Conservation (phyloP, 495 filamentous ascomycete genomes). For the Glutinoglossum americanum region DNA sequence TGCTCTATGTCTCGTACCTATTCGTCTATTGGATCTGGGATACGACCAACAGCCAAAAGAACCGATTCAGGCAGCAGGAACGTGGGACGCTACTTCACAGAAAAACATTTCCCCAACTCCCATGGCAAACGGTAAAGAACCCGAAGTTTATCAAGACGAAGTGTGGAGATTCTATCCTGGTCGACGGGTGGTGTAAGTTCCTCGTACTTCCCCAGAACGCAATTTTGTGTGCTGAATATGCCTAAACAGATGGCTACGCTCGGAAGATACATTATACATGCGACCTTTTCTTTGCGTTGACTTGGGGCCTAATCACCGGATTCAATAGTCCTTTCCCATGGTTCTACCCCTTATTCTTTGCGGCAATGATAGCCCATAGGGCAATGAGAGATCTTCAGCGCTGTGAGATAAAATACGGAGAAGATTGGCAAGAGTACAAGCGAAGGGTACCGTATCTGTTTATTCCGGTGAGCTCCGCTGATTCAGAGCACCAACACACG, state of each 20-base stretch:
- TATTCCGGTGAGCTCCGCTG: conserved; percentile 60
- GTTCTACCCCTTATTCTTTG: conserved; percentile 92
- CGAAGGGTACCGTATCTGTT: conserved; percentile 77
- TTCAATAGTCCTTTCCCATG: conserved; percentile 77
- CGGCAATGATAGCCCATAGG: conserved; percentile 77
- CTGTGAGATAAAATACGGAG: conserved; percentile 77
- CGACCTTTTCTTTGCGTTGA: conserved; percentile 61
- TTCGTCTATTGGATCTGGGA: conserved; percentile 89
- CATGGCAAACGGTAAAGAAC: conserved; percentile 73
- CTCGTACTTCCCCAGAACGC: background rate
- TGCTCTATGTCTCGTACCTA: conserved; percentile 52
- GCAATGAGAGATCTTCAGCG: conserved; percentile 64
- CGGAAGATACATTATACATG: conserved; percentile 93
- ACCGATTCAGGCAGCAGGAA: conserved; percentile 69
- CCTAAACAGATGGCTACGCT: conserved; percentile 41
- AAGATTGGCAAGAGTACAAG: conserved; percentile 81
- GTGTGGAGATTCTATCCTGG: conserved; percentile 60
- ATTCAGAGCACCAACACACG: background rate
- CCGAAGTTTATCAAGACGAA: conserved; percentile 65
- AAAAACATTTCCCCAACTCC: conserved; percentile 79
- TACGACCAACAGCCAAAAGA: conserved; percentile 83
- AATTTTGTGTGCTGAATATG: background rate
- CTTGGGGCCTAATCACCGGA: conserved; percentile 43
- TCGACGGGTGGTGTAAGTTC: conserved; percentile 69
- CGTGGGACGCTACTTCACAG: conserved; percentile 49